Percentiles rank a stretch among this genome's conserved stretches.
These are phyloP conservation scores for Schizochytrium sp. DNA, from an alignment of 108 stramenopile species.

Conservation along the genomic window DNA sequence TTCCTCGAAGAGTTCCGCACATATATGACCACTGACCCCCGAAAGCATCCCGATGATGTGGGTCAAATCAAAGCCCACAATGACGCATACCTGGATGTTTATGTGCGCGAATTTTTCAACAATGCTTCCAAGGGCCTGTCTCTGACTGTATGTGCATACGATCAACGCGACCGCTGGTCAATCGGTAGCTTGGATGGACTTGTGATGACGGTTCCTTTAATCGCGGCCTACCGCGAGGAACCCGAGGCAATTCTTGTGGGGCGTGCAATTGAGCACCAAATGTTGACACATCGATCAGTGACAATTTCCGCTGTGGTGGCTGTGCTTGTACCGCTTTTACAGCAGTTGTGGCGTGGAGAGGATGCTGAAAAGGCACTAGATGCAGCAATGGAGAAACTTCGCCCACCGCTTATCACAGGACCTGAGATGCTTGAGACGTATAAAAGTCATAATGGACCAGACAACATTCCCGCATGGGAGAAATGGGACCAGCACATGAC, in stretches of 20 bases:
- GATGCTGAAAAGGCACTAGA: constrained; percentile 59
- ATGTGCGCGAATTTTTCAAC: constrained; percentile 64
- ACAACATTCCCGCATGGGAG: constrained; percentile 64
- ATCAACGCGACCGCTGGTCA: constrained; percentile 66
- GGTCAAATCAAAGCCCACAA: constrained; percentile 65
- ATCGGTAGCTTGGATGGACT: constrained; percentile 69
- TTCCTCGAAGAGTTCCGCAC: constrained; percentile 56
- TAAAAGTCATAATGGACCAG: constrained; percentile 60
- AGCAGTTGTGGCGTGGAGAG: constrained; percentile 59
- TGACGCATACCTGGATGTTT: constrained; percentile 69
- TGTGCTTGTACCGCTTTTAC: constrained; percentile 64
- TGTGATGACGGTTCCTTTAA: constrained; percentile 65
- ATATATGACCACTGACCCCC: constrained; percentile 66
- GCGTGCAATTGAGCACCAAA: constrained; percentile 67
- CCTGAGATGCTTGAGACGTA: constrained; percentile 65
- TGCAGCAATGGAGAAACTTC: constrained; percentile 66
- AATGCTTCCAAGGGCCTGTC: constrained; percentile 65
- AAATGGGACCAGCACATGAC: constrained; percentile 70
- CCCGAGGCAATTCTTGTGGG: constrained; percentile 66
- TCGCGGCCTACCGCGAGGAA: constrained; percentile 66
- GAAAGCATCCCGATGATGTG: neutral
- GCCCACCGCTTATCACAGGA: constrained; percentile 65
- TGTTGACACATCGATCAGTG: constrained; percentile 64
- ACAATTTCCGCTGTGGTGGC: constrained; percentile 65
- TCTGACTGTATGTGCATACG: constrained; percentile 63